Evolutionary conservation across 2,329 filamentous ascomycete genomes (phyloP), one percentile per base, ranked within the genome.

Genomic region (Cladosporium sp.): DNA sequence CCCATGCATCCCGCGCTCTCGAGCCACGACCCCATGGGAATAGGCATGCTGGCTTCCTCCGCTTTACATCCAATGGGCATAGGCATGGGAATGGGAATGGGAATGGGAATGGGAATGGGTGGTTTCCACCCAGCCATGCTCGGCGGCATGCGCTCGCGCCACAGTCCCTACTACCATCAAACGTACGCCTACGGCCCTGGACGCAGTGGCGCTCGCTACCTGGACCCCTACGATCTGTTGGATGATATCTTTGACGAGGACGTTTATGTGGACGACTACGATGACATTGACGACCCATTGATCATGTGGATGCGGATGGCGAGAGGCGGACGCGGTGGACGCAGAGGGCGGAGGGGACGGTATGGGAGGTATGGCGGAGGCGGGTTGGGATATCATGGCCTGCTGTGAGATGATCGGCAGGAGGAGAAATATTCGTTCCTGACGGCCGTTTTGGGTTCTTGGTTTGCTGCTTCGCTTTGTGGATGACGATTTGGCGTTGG

Each of bases 141-240:
- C 26, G 65, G 65, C 26, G 28, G 66, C 18, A 56, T 57, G 23
- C 59, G 59, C 44, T 50, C 59, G 16, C 60, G 49, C n/a, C 60
- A 50, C 31, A 23, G n/a, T 23, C 33, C 40, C 16, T 59, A 59
- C 23, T 28, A 28, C 14, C 31, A 57, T 26, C 21, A 29, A 26
- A 10, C 23, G 10, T n/a, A 33, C 5, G 35, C 33, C 16, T 62
- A 62, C 49, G 60, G 50, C 35, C 8, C 33, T 28, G 61, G 29
- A 56, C 16, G 46, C 2, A 10, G 44, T 29, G 26, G 33, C 29
- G 28, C 29, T 7, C 31, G 55, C 16, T 35, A 49, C 49, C 23
- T 29, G 18, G 52, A 55, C 31, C 29, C 52, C 3, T 56, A 63
- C 50, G 61, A 63, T 18, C 6, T 63, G 23, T 63, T 46, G 26